Evolutionary conservation across 1,284 basidiomycete species (phyloP).

Genomic region (Cystobasidium slooffiae): DNA sequence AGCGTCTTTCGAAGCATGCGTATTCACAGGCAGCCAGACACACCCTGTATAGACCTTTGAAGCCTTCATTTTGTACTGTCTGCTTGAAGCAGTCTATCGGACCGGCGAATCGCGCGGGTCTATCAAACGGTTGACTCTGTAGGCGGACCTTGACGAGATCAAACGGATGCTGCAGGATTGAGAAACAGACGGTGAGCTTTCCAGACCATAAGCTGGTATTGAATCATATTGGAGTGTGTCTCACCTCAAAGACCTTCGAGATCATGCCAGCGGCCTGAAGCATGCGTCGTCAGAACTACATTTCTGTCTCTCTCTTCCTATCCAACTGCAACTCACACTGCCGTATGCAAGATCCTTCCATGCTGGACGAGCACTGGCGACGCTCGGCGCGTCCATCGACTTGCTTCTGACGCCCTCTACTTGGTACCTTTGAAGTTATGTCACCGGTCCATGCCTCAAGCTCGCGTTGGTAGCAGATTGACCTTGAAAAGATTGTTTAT

Average conservation of each 20-base stretch:
- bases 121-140: slow-evolving; percentile 78
- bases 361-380: slow-evolving; percentile 39
- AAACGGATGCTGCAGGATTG: slow-evolving; percentile 66
- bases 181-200: not conserved
- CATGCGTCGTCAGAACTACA: slow-evolving; percentile 3
- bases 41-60: slow-evolving; percentile 78
- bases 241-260: slow-evolving; percentile 73
- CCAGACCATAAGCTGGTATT: not conserved
- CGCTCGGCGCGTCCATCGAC: slow-evolving; percentile 31
- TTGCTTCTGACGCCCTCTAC: not conserved
- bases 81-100: slow-evolving; percentile 78
- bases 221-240: not conserved
- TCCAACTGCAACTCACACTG: slow-evolving; percentile 55
- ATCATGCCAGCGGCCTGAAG: slow-evolving; percentile 72
- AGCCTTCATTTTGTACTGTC: slow-evolving; percentile 76
- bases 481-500: too few relatives aligned
- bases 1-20: not conserved
- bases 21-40: slow-evolving; percentile 53
- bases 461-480: too few relatives aligned
- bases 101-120: slow-evolving; percentile 70
- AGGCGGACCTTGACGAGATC: slow-evolving; percentile 80
- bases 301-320: not conserved
- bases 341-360: slow-evolving; percentile 61
- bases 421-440: not conserved
- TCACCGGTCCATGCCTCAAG: not conserved